A percentile compares a stretch with the other conserved stretches of the same genome.
Evolutionary conservation across 2,329 filamentous ascomycete species (phyloP).

Genomic region (Talaromyces sp.): DNA sequence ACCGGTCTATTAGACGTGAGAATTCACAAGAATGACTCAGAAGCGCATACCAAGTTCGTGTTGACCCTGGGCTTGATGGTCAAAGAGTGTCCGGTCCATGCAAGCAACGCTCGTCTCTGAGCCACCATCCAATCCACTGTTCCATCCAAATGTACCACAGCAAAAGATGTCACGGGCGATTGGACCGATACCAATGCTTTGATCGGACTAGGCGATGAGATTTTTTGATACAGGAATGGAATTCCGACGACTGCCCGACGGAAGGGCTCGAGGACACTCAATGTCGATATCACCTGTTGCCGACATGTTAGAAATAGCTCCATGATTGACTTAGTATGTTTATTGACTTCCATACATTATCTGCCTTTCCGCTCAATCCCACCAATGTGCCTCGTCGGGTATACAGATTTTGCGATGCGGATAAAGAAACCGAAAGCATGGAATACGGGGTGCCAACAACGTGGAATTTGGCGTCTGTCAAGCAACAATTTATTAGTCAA

Average conservation of each 20-base stretch:
- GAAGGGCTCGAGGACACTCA: conserved; percentile 82
- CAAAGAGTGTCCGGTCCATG: conserved; percentile 92
- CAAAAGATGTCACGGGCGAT: conserved; percentile 80
- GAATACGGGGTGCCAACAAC: conserved; percentile 90
- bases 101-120: conserved; percentile 82
- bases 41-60: conserved; percentile 58
- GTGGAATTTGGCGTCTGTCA: conserved; percentile 85
- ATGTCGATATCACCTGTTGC: conserved; percentile 74
- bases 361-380: conserved; percentile 81
- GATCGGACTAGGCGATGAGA: conserved; percentile 82
- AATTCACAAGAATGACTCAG: not conserved
- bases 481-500: not conserved
- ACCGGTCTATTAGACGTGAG: not conserved
- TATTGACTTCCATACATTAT: conserved; percentile 61
- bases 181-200: conserved; percentile 87
- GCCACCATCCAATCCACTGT: conserved; percentile 93
- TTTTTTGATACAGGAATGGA: conserved; percentile 89
- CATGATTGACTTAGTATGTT: not conserved
- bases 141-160: conserved; percentile 84
- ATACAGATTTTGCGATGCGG: conserved; percentile 89
- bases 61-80: conserved; percentile 72
- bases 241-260: conserved; percentile 76
- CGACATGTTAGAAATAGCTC: not conserved
- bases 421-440: conserved; percentile 86
- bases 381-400: conserved; percentile 89